Evolutionary conservation across 1,284 basidiomycete species (phyloP).

Genomic region (Meira miltonrushii): DNA sequence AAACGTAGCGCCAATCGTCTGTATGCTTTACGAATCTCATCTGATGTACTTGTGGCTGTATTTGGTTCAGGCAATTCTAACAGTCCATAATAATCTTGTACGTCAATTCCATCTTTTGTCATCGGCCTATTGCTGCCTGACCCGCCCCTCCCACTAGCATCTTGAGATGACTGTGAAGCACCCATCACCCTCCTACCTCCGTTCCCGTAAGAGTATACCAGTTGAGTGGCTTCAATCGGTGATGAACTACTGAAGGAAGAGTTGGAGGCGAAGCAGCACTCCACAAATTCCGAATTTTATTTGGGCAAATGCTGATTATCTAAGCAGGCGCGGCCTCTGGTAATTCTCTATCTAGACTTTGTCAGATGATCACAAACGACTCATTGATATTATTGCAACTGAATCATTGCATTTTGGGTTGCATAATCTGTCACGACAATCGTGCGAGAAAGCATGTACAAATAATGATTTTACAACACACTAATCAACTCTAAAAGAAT

Average conservation of each 20-base stretch:
- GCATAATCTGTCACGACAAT: neutral
- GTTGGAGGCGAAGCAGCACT: too few species aligned
- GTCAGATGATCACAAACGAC: too few species aligned
- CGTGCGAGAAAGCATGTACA: neutral
- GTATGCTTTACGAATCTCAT: constrained; percentile 49
- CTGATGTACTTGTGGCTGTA: constrained; percentile 36
- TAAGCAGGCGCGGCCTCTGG: too few species aligned
- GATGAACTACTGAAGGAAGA: too few species aligned
- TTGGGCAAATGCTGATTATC: too few species aligned
- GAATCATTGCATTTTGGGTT: too few species aligned
- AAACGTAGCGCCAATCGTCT: constrained; percentile 52
- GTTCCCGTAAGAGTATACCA: neutral
- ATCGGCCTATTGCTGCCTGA: constrained; percentile 1
- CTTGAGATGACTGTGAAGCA: constrained; percentile 6
- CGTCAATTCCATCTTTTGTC: constrained; percentile 8
- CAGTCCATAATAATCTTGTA: constrained; percentile 13
- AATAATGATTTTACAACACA: neutral
- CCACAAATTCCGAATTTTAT: too few species aligned
- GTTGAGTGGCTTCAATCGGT: too few species aligned
- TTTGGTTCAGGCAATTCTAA: constrained; percentile 20
- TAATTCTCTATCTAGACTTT: too few species aligned
- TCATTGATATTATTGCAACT: too few species aligned
- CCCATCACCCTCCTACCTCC: constrained; percentile 1
- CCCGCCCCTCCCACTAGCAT: too few species aligned
- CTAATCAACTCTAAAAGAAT: neutral